phyloP scores from a whole-genome alignment of 2,329 filamentous ascomycete genomes.

The Beauveria bassiana region DNA sequence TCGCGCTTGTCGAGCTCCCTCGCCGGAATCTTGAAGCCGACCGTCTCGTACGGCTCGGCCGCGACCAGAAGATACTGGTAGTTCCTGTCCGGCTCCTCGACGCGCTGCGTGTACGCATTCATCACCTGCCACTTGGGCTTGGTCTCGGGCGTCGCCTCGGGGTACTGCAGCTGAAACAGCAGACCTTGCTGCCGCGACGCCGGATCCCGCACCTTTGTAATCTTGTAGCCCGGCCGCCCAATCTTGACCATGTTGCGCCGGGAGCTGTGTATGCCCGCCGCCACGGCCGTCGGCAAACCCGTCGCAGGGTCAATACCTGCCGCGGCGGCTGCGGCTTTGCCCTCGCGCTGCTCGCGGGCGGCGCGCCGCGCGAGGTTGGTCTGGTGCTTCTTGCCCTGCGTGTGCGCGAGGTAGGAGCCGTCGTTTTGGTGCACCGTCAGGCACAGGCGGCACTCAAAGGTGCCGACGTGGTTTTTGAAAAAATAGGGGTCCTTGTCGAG shows the following conservation, averaged over 20 bases:
- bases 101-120: slow-evolving; percentile 92
- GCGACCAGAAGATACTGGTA: slow-evolving; percentile 94
- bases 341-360: slow-evolving; percentile 90
- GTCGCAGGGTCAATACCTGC: slow-evolving; percentile 53
- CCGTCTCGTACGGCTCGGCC: slow-evolving; percentile 96
- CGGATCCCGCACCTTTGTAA: slow-evolving; percentile 89
- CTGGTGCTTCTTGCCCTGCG: slow-evolving; percentile 97
- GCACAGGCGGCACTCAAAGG: slow-evolving; percentile 94
- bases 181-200: slow-evolving; percentile 81
- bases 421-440: slow-evolving; percentile 98
- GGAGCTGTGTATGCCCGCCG: slow-evolving; percentile 60
- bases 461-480: slow-evolving; percentile 99
- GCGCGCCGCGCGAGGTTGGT: slow-evolving; percentile 94
- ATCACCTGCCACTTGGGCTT: slow-evolving; percentile 88
- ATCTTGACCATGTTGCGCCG: slow-evolving; percentile 88
- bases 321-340: slow-evolving; percentile 45
- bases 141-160: slow-evolving; percentile 72
- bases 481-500: slow-evolving; percentile 99
- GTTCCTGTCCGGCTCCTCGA: slow-evolving; percentile 88
- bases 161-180: slow-evolving; percentile 94
- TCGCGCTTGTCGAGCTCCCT: slow-evolving; percentile 86
- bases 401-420: slow-evolving; percentile 96
- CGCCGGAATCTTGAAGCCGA: slow-evolving; percentile 91
- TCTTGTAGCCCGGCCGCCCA: slow-evolving; percentile 91
- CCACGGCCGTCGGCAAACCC: slow-evolving; percentile 65